Evolutionary conservation across 345 rosid species (phyloP), one percentile per base, ranked within the genome.

Genomic region (Litchi chinensis): DNA sequence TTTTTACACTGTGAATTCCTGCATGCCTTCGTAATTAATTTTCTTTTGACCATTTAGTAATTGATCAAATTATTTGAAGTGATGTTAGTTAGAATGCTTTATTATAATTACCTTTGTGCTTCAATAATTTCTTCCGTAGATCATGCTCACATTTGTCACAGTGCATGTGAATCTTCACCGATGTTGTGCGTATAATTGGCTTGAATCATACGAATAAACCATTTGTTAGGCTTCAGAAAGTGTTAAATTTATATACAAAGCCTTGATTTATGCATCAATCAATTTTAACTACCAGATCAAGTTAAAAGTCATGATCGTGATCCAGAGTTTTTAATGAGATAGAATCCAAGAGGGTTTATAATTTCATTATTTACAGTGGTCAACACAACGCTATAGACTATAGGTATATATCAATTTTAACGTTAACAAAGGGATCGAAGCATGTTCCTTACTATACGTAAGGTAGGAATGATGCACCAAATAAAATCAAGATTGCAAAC

Each of bases 81-180:
- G 37, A 32, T 11, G 67, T 37, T 37, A 24, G 13, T 10, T 41
- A 44, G 6, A 6, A 18, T 9, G 5, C 10, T 4, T 21, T 41
- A 1, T 37, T 5, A 28, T 60, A 5, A 8, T 19, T 87, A 93
- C 97, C 95, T 93, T 76, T 88, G 84, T 91, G 91, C 77, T 76
- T 86, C 67, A 90, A 57, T 72, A 93, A 86, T 80, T 87, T 90
- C 54, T 68, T 70, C 43, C 84, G 85, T 79, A 93, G 87, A 64
- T 93, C 98, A 64, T 69, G 76, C 68, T 89, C 95, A 59, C 98
- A 95, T 85, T 90, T 84, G 37, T 83, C 85, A 60, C 98, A 95
- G 77, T 95, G 97, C 84, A 95, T 83, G 80, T 90, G 87, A 79
- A 91, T 91, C 80, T 91, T 93, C 68, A 91, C 37, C 21, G 88